These are phyloP conservation scores for Nidularia pulvinata DNA, from an alignment of 768 basidiomycete genomes.

Conservation along the genomic window DNA sequence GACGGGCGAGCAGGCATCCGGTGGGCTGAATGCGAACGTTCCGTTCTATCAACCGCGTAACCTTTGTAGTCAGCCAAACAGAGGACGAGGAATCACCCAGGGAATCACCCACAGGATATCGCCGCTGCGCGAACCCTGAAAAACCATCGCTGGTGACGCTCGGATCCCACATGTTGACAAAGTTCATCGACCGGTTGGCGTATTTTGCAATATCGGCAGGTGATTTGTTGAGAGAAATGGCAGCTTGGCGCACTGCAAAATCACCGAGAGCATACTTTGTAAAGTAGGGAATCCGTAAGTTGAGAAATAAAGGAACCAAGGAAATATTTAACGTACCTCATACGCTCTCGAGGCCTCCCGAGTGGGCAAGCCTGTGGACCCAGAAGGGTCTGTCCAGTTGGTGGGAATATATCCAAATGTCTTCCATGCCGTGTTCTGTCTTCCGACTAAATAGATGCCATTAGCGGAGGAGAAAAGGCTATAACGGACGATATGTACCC, in stretches of 20 bases:
- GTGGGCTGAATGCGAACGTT: slow-evolving; percentile 47
- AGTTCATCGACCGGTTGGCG: slow-evolving; percentile 50
- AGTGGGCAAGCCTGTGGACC: slow-evolving; percentile 43
- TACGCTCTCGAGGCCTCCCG: slow-evolving; percentile 48
- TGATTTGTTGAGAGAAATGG: slow-evolving; percentile 33
- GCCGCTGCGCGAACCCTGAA: slow-evolving; percentile 42
- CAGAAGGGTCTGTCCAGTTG: slow-evolving; percentile 45
- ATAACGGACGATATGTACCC: slow-evolving; percentile 16
- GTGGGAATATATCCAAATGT: slow-evolving; percentile 49
- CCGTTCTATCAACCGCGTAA: slow-evolving; percentile 32
- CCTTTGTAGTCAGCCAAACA: neutral
- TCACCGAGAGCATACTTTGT: slow-evolving; percentile 45
- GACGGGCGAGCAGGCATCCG: slow-evolving; percentile 48
- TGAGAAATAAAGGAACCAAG: neutral
- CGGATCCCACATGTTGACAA: slow-evolving; percentile 49
- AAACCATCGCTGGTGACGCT: slow-evolving; percentile 44
- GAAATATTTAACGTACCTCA: slow-evolving; percentile 26
- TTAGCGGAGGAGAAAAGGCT: neutral
- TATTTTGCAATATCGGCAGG: slow-evolving; percentile 36
- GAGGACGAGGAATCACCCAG: neutral
- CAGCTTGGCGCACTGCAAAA: slow-evolving; percentile 55
- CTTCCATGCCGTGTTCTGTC: slow-evolving; percentile 54
- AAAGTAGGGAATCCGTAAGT: neutral
- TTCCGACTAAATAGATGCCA: slow-evolving; percentile 27
- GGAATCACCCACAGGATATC: slow-evolving; percentile 31